Evolutionary conservation across 768 basidiomycete species (phyloP).

Genomic region (Russula earlei): DNA sequence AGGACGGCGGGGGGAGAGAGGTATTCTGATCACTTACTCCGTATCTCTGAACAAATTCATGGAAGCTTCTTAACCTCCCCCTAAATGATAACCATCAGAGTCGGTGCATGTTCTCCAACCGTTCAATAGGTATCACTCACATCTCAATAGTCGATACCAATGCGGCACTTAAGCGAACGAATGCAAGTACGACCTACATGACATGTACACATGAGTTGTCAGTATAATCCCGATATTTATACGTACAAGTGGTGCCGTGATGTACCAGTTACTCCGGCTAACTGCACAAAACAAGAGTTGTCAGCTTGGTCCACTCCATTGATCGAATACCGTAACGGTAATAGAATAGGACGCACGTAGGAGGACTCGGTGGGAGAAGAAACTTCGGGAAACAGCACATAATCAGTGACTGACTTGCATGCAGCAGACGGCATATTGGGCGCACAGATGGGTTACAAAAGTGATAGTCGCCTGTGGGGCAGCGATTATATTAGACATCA

Average conservation of each 20-base stretch:
- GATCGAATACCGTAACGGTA: neutral
- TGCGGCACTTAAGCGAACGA: neutral
- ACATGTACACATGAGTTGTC: neutral
- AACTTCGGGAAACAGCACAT: neutral
- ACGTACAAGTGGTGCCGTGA: conserved; percentile 6
- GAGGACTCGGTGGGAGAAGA: conserved; percentile 5
- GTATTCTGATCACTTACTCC: neutral
- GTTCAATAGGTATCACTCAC: neutral
- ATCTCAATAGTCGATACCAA: conserved; percentile 2
- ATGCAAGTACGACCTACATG: neutral
- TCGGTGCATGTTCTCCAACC: neutral
- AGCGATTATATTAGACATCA: neutral
- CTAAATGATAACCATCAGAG: neutral
- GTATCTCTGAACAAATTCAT: neutral
- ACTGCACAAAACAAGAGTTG: neutral
- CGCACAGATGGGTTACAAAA: conserved; percentile 2
- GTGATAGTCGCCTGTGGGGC: conserved; percentile 4
- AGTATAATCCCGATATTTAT: neutral
- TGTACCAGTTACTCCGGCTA: conserved; percentile 2
- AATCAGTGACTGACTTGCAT: neutral
- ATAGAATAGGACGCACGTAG: neutral
- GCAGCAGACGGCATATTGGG: neutral
- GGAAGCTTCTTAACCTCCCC: neutral
- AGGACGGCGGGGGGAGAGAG: neutral
- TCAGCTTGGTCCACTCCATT: neutral